Evolutionary conservation across 192 early-diverging fungal genomes (phyloP), one percentile per base, ranked within the genome.

Genomic region (Coemansia brasiliensis): DNA sequence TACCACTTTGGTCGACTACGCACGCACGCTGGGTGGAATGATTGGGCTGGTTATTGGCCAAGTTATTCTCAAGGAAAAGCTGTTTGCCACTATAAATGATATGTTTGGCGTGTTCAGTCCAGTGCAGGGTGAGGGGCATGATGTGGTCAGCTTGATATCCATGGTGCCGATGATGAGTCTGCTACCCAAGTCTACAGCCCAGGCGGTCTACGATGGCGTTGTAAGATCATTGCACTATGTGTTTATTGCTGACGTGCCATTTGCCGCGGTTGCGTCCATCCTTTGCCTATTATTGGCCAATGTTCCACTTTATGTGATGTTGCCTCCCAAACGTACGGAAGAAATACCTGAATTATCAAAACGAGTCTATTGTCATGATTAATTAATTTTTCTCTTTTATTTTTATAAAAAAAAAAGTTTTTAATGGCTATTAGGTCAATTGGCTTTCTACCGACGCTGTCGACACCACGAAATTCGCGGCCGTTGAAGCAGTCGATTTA

Each of bases 1-100:
- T 2, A 82, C 81, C 3, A 70, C 81, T 40, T 46, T 79, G 10
- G 50, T 79, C 40, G 73, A 72, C 48, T 82, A 75, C 61, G 61
- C 66, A 39, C 74, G 76, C 44, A 72, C 69, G 10, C 52, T 79
- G 4, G 81, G 81, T 15, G 81, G 76, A 6, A 74, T 79, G 68
- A 58, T 82, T n/a, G 75, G 75, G 6, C 45, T 82, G 40, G 71
- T 75, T 4, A 63, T 82, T 0, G 71, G 63, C 7, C 64, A 70
- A 40, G 66, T 75, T 7, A 71, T 78, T 15, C 51, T 82, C 29
- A 79, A 82, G 52, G 59, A 79, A 20, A 63, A 69, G 41, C 54
- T 82, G 63, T 71, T 74, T 54, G 61, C 21, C 8, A 63, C 72
- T 0, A 61, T 74, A 3, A 42, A 32, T 6, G 6, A 41, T 1